These are phyloP conservation scores for Rhynchosporium graminicola DNA, from an alignment of 2,329 filamentous ascomycete genomes.

Conservation along the genomic window DNA sequence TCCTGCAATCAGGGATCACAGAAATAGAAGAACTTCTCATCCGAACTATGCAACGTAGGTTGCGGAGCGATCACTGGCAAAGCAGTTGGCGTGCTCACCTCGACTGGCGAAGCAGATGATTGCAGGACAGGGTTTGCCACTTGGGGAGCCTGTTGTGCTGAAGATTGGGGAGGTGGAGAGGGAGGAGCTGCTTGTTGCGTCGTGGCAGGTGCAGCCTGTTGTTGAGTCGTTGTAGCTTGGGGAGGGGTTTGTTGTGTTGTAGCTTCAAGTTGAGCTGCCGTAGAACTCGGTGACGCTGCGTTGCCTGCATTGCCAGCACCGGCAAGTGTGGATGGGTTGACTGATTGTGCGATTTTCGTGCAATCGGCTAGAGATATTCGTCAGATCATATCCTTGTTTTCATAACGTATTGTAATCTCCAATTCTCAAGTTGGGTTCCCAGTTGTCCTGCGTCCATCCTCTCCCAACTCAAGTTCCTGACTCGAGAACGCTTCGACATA, in stretches of 20 bases:
- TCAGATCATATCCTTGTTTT: background rate
- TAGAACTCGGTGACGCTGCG: background rate
- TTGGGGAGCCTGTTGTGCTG: background rate
- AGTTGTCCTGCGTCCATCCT: background rate
- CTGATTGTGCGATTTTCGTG: background rate
- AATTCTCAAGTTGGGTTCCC: background rate
- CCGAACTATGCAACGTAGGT: constrained; percentile 20
- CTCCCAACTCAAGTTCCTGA: background rate
- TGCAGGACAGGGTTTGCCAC: background rate
- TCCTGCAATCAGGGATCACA: constrained; percentile 24
- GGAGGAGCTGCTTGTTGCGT: background rate
- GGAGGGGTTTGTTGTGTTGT: background rate
- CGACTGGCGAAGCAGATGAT: background rate
- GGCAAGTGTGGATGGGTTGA: background rate
- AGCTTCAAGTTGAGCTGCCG: background rate
- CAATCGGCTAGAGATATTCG: background rate
- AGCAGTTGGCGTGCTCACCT: background rate
- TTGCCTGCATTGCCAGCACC: background rate
- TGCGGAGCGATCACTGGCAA: constrained; percentile 6
- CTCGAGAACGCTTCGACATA: background rate
- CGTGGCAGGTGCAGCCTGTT: too few relatives aligned
- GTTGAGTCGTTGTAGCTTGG: background rate
- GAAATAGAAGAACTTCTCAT: constrained; percentile 30
- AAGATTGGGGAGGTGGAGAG: background rate
- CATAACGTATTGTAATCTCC: background rate